Evolutionary conservation across 805 yeast species (phyloP).

Genomic region (Candida hungchunana): DNA sequence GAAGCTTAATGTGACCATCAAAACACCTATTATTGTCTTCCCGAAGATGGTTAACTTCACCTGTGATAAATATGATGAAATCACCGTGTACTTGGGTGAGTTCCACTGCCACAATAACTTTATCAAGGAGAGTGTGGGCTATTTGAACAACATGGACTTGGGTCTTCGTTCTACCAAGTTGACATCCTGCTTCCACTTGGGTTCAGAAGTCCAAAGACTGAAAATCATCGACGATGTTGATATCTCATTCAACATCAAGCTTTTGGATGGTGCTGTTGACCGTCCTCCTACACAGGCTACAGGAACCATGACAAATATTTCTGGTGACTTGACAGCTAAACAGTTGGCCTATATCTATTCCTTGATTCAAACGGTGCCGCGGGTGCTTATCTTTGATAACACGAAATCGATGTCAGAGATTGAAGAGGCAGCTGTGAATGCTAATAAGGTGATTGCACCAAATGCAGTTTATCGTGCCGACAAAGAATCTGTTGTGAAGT

Average conservation of each 20-base stretch:
- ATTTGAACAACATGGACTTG: slow-evolving; percentile 54
- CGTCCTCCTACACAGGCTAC: slow-evolving; percentile 46
- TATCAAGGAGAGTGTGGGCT: slow-evolving; percentile 25
- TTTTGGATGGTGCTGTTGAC: slow-evolving; percentile 37
- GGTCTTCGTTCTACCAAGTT: slow-evolving; percentile 72
- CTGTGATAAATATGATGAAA: slow-evolving; percentile 45
- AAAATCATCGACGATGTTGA: slow-evolving; percentile 67
- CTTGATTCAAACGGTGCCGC: slow-evolving; percentile 51
- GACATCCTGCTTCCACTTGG: slow-evolving; percentile 55
- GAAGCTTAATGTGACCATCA: slow-evolving; percentile 65
- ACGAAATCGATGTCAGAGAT: slow-evolving; percentile 44
- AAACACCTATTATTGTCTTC: slow-evolving; percentile 80
- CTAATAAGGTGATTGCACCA: slow-evolving; percentile 46
- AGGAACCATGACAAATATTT: slow-evolving; percentile 61
- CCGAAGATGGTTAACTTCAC: slow-evolving; percentile 51
- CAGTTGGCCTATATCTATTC: slow-evolving; percentile 58
- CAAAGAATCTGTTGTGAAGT: slow-evolving; percentile 10
- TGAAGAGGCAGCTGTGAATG: slow-evolving; percentile 60
- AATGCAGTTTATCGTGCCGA: slow-evolving; percentile 25
- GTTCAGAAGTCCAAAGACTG: slow-evolving; percentile 35
- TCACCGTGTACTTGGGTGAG: slow-evolving; percentile 80
- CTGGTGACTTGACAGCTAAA: slow-evolving; percentile 64
- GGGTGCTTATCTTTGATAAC: slow-evolving; percentile 47
- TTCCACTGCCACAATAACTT: slow-evolving; percentile 65
- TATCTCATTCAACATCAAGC: slow-evolving; percentile 54